Evolutionary conservation across 2,329 filamentous ascomycete species (phyloP).

Genomic region (Colletotrichum chlorophyti): DNA sequence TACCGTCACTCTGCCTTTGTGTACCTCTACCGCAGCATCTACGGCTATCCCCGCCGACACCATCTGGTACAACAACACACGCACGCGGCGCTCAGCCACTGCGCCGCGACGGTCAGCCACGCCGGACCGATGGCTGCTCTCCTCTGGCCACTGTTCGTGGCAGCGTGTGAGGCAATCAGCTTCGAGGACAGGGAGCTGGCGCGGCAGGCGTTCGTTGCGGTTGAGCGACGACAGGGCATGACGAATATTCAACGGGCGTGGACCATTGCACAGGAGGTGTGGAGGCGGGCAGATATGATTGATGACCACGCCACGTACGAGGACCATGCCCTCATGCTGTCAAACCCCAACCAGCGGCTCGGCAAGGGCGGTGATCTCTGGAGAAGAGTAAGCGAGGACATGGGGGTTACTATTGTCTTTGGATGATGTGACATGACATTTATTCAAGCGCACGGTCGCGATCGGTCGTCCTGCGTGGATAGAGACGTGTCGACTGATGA

Average conservation of each 20-base stretch:
- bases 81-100: constrained; percentile 58
- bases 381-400: constrained; percentile 63
- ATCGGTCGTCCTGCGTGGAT: background rate
- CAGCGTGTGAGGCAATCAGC: constrained; percentile 63
- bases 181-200: constrained; percentile 58
- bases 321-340: constrained; percentile 1
- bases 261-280: constrained; percentile 67
- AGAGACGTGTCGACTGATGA: background rate
- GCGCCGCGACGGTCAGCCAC: constrained; percentile 60
- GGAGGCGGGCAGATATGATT: constrained; percentile 57
- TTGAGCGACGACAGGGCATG: constrained; percentile 68
- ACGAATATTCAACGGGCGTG: constrained; percentile 68
- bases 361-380: constrained; percentile 51
- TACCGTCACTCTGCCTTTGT: constrained; percentile 66
- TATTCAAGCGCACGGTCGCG: background rate
- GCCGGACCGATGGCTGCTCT: constrained; percentile 68
- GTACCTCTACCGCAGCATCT: constrained; percentile 63
- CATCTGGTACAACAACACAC: constrained; percentile 60
- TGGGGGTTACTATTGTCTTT: constrained; percentile 66
- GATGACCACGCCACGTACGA: constrained; percentile 31
- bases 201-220: constrained; percentile 55
- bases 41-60: constrained; percentile 53
- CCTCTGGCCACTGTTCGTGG: constrained; percentile 70
- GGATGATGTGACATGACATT: constrained; percentile 49
- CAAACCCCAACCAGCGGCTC: constrained; percentile 21